phyloP scores from a whole-genome alignment of 768 basidiomycete species.

The Tulasnella calospora region DNA sequence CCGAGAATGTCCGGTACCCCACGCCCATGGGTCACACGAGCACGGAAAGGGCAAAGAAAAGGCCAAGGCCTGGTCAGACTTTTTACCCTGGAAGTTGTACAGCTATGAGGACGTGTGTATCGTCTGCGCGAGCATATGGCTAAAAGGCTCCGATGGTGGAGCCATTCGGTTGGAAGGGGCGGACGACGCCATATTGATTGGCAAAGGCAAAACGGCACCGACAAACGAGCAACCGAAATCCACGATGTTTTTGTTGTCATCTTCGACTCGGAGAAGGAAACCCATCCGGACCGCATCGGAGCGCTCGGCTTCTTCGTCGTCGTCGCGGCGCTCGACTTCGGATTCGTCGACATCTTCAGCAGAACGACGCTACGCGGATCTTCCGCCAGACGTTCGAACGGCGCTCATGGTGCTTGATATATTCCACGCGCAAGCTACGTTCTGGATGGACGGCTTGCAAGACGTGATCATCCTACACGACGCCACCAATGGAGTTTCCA shows the following conservation, averaged over 20 bases:
- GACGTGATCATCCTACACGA: constrained; percentile 30
- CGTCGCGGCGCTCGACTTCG: neutral
- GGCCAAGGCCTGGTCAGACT: constrained; percentile 13
- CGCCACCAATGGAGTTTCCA: constrained; percentile 28
- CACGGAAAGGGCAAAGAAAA: constrained; percentile 4
- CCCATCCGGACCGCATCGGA: neutral
- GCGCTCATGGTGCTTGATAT: constrained; percentile 61
- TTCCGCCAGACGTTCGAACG: constrained; percentile 39
- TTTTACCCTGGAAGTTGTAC: constrained; percentile 42
- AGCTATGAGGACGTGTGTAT: constrained; percentile 77
- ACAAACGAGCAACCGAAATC: neutral
- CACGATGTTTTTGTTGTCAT: neutral
- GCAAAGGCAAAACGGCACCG: neutral
- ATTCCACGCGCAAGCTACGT: constrained; percentile 58
- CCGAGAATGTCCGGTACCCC: constrained; percentile 15
- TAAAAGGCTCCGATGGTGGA: constrained; percentile 38
- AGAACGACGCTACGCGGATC: constrained; percentile 29
- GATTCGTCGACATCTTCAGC: neutral
- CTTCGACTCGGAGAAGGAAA: neutral
- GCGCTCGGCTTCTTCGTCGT: constrained; percentile 5
- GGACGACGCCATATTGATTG: constrained; percentile 46
- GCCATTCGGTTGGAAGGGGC: constrained; percentile 60
- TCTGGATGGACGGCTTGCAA: constrained; percentile 49
- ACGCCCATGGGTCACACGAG: constrained; percentile 10
- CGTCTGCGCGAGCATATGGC: constrained; percentile 77